phyloP scores from a whole-genome alignment of 2,329 filamentous ascomycete genomes.

The Celoporthe dispersa region DNA sequence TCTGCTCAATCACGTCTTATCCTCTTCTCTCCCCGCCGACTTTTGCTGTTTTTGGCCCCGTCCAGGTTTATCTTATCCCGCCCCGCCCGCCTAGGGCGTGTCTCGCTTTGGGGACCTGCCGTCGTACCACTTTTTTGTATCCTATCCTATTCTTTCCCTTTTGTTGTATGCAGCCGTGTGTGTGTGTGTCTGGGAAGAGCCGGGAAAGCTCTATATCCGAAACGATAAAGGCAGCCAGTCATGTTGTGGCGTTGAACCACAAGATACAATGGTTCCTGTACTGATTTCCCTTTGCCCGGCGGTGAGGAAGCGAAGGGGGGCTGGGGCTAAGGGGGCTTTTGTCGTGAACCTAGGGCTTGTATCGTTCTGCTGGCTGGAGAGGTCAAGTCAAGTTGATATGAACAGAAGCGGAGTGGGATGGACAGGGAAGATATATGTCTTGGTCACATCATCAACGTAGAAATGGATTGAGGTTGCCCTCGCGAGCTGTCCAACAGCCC shows the following conservation, averaged over 20 bases:
- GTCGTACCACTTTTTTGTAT: not conserved
- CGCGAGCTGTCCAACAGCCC: slow-evolving; percentile 2
- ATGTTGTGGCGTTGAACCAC: not conserved
- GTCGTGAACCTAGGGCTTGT: not conserved
- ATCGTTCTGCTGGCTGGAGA: no score
- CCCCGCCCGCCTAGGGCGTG: not conserved
- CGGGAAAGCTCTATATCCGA: not conserved
- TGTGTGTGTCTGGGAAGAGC: not conserved
- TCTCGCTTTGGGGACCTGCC: not conserved
- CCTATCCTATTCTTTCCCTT: not conserved
- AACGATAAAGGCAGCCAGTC: not conserved
- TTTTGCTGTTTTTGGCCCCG: no score
- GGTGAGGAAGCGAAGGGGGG: not conserved
- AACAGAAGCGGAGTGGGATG: not conserved
- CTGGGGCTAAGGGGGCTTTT: not conserved
- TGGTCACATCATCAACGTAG: slow-evolving; percentile 8
- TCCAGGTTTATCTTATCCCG: not conserved
- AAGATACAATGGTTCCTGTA: not conserved
- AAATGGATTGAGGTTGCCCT: slow-evolving; percentile 15
- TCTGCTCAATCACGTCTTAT: no score
- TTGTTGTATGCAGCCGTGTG: not conserved
- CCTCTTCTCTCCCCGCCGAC: not conserved
- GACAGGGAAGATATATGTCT: not conserved
- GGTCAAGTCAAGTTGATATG: not conserved
- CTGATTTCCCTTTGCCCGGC: not conserved